A percentile compares a stretch with the other conserved stretches of the same genome.
Conservation (phyloP, 805 yeast genomes). For the Saturnispora sekii region DNA sequence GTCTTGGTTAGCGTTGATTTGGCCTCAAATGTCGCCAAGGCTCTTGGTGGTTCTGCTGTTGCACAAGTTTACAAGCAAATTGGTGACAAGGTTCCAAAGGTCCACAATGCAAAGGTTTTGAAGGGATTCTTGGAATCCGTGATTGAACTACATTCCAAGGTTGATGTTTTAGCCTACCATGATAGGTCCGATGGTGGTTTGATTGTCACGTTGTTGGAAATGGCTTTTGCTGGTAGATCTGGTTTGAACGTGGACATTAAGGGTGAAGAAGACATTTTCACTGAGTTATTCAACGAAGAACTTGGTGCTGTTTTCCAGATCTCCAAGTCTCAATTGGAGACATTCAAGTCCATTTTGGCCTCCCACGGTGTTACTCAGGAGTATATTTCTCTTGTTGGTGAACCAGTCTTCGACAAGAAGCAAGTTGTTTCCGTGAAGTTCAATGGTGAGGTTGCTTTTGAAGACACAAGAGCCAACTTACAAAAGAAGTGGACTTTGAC, state of each 20-base stretch:
- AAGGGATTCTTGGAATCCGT: slow-evolving; percentile 64
- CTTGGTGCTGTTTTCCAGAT: slow-evolving; percentile 95
- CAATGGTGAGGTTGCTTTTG: slow-evolving; percentile 38
- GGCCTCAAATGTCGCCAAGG: slow-evolving; percentile 39
- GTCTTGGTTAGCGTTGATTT: slow-evolving; percentile 74
- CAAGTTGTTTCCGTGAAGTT: slow-evolving; percentile 37
- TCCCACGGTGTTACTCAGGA: slow-evolving; percentile 47
- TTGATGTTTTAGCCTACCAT: slow-evolving; percentile 78
- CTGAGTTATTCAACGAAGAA: slow-evolving; percentile 80
- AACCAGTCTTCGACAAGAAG: slow-evolving; percentile 44
- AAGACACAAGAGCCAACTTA: slow-evolving; percentile 53
- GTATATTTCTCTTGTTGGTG: slow-evolving; percentile 56
- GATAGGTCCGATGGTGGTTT: slow-evolving; percentile 97
- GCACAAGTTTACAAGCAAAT: slow-evolving; percentile 89
- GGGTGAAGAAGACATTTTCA: slow-evolving; percentile 29
- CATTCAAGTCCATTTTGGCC: slow-evolving; percentile 47
- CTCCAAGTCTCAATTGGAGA: slow-evolving; percentile 37
- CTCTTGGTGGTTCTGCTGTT: slow-evolving; percentile 89
- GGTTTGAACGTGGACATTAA: slow-evolving; percentile 56
- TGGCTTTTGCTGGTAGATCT: slow-evolving; percentile 94
- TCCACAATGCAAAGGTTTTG: slow-evolving; percentile 53
- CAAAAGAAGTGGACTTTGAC: slow-evolving; percentile 84
- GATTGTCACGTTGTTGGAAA: slow-evolving; percentile 74
- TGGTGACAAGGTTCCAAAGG: slow-evolving; percentile 78
- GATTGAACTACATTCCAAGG: slow-evolving; percentile 56